phyloP scores from a whole-genome alignment of 139 green algal species.

The Chlamydomonas sp. region DNA sequence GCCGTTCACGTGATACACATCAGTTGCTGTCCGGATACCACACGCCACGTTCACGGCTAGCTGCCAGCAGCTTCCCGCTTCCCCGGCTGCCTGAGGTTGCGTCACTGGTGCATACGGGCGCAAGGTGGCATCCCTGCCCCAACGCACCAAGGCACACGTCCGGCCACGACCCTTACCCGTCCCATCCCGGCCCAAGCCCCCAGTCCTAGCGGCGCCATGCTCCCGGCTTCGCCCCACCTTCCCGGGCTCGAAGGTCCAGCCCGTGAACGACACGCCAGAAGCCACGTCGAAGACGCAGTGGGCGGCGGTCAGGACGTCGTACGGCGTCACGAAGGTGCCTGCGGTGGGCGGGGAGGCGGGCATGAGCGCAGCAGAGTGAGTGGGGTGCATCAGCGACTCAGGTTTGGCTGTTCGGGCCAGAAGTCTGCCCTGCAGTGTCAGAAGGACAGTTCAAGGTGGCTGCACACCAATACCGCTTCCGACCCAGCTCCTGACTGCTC shows the following conservation, averaged over 20 bases:
- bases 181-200: background rate
- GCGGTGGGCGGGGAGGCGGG: background rate
- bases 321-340: constrained; percentile 37
- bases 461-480: background rate
- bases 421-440: too few species aligned
- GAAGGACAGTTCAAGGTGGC: too few species aligned
- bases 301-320: constrained; percentile 45
- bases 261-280: background rate
- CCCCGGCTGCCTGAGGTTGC: too few species aligned
- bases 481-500: background rate
- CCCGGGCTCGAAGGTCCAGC: background rate
- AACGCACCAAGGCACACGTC: too few species aligned
- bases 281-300: constrained; percentile 54
- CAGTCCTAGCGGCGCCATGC: too few species aligned
- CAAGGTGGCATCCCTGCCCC: too few species aligned
- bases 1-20: background rate
- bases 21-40: background rate
- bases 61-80: too few species aligned
- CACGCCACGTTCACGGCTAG: too few species aligned
- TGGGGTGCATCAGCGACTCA: background rate
- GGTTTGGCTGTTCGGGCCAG: too few species aligned
- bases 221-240: constrained; percentile 1
- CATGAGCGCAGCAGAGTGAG: background rate
- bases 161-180: background rate
- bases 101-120: too few species aligned